Evolutionary conservation across 768 basidiomycete genomes (phyloP), one percentile per base, ranked within the genome.

Genomic region (Obba rivulosa): DNA sequence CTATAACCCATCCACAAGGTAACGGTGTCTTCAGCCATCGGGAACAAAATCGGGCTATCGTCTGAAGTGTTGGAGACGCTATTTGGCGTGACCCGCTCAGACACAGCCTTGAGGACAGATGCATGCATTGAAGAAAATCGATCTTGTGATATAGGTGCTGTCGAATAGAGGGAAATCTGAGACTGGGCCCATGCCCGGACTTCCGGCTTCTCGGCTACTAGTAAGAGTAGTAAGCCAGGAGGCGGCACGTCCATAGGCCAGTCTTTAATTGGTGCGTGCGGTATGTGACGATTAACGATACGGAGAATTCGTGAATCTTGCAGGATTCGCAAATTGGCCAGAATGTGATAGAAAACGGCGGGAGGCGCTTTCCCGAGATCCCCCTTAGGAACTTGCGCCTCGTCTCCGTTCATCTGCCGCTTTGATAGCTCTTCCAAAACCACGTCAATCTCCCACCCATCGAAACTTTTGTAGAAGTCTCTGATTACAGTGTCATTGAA

Each of bases 171-270:
- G 9, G 67, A 62, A 4, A 73, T 60, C 46, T 82, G 78, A 20
- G 62, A 57, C 48, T 64, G 66, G 2, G 87, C 82, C 84, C 85
- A 89, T 16, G 68, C 68, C 40, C 87, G 75, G 34, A 87, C 68
- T 9, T 66, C 61, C 4, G 60, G 48, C 14, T 71, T 68, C 43
- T 75, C 69, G 47, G 79, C 73, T 52, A 86, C 68, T 21, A 83
- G 63, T 11, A 87, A 69, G 11, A 80, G 61, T 23, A 89, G 67
- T 36, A 88, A 42, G 3, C 81, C 80, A 3, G 83, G 72, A 24
- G 86, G 80, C 45, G 85, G 69, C 20, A 75, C 64, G 48, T 81
- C 72, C 5, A 62, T 63, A 23, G 85, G 82, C 84, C 85, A 87
- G 14, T 55, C 66, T 37, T 57, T 49, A 36, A 80, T 57, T 14